Evolutionary conservation across 2,329 filamentous ascomycete genomes (phyloP), one percentile per base, ranked within the genome.

Genomic region (Fusarium nygamai): DNA sequence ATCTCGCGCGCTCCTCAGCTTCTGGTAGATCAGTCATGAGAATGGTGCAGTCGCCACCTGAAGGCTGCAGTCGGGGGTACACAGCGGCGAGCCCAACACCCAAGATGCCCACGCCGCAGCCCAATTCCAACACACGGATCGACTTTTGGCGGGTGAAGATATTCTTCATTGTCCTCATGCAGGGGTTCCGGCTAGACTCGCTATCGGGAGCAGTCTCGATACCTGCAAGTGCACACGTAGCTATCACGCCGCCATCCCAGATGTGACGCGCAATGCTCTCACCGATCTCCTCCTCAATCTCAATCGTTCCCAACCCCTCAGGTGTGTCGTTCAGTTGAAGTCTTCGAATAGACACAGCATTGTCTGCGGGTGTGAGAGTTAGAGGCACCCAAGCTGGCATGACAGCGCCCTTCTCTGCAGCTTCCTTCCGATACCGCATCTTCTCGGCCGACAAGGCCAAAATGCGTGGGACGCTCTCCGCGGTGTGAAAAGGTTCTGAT

Each of bases 261-360:
- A 90, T 83, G 68, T 90, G 88, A 6, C 88, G 85, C 1, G 88
- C 88, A 62, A 91, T 90, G 76, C 88, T 90, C 80, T 90, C 88
- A 20, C 88, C 88, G 16, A 90, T 85, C 60, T 90, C 88, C 68
- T 91, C 89, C 61, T 88, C 86, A 9, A 90, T 80, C 34, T 85
- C 82, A 13, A 89, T 69, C 16, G 71, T 74, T 1, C 79, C 74
- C 6, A 78, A 51, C 22, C 71, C 71, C 14, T 76, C 75, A 4
- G 72, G 36, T 2, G 68, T 69, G 3, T 76, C 77, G 11, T 75
- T 78, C 39, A 82, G 56, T 13, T 75, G 70, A 1, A 85, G 62
- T 29, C 79, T 79, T 22, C 82, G 78, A 43, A 79, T 79, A 13
- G 76, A 78, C 6, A 80, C 72, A 27, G 81, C 76, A 5, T 72